phyloP scores from a whole-genome alignment of 2,329 filamentous ascomycete species.

The Ophiostoma novo-ulmi region DNA sequence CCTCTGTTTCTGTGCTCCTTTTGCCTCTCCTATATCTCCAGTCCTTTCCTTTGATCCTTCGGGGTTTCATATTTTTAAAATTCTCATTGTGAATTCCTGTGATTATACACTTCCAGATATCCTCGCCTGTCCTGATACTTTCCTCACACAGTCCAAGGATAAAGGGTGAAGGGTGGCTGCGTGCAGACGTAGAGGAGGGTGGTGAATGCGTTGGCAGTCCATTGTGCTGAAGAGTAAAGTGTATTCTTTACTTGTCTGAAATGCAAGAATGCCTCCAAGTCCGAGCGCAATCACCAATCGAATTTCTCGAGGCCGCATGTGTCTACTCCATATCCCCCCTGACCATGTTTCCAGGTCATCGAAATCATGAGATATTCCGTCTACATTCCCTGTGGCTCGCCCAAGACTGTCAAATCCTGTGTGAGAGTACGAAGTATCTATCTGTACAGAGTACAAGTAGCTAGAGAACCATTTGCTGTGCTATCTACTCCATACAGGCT shows the following conservation, averaged over 20 bases:
- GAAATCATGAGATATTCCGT: neutral
- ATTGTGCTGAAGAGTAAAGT: neutral
- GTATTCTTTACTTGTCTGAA: neutral
- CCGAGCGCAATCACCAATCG: neutral
- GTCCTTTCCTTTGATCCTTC: neutral
- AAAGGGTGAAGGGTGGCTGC: neutral
- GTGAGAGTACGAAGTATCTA: neutral
- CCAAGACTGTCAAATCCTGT: neutral
- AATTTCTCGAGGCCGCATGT: neutral
- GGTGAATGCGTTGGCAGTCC: neutral
- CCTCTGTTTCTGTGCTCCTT: neutral
- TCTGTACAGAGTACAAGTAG: neutral
- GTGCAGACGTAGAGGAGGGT: neutral
- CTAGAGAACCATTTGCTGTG: neutral
- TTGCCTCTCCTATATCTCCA: neutral
- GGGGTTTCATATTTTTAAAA: too few species aligned
- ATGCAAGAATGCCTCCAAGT: too few species aligned
- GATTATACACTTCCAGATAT: neutral
- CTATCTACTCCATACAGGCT: neutral
- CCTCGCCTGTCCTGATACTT: neutral
- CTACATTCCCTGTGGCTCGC: constrained; percentile 1
- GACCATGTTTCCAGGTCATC: neutral
- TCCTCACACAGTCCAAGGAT: neutral
- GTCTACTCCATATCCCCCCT: neutral
- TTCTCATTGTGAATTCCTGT: too few species aligned